These are phyloP conservation scores for Blastobotrys americana DNA, from an alignment of 805 yeast genomes.

Conservation along the genomic window DNA sequence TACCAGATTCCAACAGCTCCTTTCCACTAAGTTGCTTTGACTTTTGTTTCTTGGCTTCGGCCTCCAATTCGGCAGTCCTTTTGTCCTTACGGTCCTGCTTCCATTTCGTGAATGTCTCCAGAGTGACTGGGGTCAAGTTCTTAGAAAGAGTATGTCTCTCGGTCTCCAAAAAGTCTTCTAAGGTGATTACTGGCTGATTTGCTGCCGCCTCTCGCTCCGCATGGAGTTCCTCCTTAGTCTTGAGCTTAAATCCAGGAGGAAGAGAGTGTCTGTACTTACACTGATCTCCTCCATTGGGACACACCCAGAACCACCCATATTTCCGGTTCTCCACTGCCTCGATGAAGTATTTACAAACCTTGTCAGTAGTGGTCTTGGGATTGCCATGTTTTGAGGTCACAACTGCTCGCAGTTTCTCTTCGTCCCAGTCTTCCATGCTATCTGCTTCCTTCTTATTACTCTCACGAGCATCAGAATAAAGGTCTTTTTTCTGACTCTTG, in stretches of 20 bases:
- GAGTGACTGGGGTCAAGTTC: constrained; percentile 73
- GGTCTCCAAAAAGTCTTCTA: constrained; percentile 92
- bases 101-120: constrained; percentile 77
- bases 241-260: constrained; percentile 94
- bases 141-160: constrained; percentile 81
- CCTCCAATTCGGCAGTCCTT: constrained; percentile 29
- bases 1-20: constrained; percentile 35
- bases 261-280: constrained; percentile 94
- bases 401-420: constrained; percentile 82
- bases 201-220: constrained; percentile 81
- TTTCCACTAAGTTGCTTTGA: constrained; percentile 28
- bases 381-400: constrained; percentile 91
- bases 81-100: constrained; percentile 53
- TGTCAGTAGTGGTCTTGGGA: constrained; percentile 88
- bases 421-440: constrained; percentile 96
- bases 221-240: constrained; percentile 93
- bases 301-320: constrained; percentile 98
- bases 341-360: constrained; percentile 85
- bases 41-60: constrained; percentile 38
- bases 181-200: constrained; percentile 77
- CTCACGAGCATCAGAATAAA: constrained; percentile 87
- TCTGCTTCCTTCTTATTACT: constrained; percentile 56
- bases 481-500: constrained; percentile 82
- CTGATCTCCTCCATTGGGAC: constrained; percentile 88
- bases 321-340: constrained; percentile 96